A percentile compares a stretch with the other conserved stretches of the same genome.
Evolutionary conservation across 805 yeast genomes (phyloP).

Genomic region (Nakazawaea ernobii): DNA sequence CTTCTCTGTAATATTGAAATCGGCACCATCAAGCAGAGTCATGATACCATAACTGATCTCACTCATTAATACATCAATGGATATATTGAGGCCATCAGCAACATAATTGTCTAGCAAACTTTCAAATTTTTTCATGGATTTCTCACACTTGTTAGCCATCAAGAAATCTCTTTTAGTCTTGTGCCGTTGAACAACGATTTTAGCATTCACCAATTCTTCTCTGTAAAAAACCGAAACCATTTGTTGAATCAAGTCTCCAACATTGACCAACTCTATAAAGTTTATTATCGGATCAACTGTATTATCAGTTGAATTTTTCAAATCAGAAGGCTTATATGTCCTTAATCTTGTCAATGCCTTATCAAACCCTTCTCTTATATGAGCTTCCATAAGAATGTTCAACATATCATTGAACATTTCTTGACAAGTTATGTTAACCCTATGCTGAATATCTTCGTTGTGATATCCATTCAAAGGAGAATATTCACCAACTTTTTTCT

Average conservation of each 20-base stretch:
- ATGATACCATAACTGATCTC: slow-evolving; percentile 43
- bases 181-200: slow-evolving; percentile 36
- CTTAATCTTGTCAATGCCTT: slow-evolving; percentile 69
- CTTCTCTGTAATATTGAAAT: slow-evolving; percentile 40
- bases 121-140: slow-evolving; percentile 55
- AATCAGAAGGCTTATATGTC: slow-evolving; percentile 58
- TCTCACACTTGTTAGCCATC: slow-evolving; percentile 73
- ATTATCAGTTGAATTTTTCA: slow-evolving; percentile 15
- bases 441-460: slow-evolving; percentile 26
- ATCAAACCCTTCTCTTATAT: slow-evolving; percentile 78
- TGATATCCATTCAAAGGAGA: slow-evolving; percentile 14
- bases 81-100: slow-evolving; percentile 89
- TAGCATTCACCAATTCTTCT: slow-evolving; percentile 60
- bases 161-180: slow-evolving; percentile 72
- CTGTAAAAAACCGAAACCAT: slow-evolving; percentile 88
- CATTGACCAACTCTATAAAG: slow-evolving; percentile 85
- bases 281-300: slow-evolving; percentile 79
- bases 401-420: slow-evolving; percentile 66
- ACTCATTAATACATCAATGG: slow-evolving; percentile 80
- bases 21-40: slow-evolving; percentile 30
- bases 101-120: slow-evolving; percentile 78
- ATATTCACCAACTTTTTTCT: neutral
- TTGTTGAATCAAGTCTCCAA: slow-evolving; percentile 88
- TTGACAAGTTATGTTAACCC: slow-evolving; percentile 34
- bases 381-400: slow-evolving; percentile 59